phyloP scores from a whole-genome alignment of 495 filamentous ascomycete genomes.

The Penicillium cataractarum region DNA sequence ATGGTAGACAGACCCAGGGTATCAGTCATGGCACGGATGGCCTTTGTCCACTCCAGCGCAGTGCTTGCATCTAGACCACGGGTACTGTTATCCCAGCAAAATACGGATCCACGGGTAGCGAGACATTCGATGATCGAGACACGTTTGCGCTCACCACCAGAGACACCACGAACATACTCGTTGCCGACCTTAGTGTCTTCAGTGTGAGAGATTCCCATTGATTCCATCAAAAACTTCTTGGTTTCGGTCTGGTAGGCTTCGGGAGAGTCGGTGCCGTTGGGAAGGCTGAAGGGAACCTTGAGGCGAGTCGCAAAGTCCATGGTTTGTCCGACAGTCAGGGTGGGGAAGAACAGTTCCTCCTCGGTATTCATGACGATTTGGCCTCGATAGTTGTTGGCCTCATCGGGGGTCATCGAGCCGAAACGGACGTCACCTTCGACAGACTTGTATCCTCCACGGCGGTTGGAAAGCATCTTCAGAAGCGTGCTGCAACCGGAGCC shows the following conservation, averaged over 20 bases:
- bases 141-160: constrained; percentile 79
- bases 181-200: constrained; percentile 81
- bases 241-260: constrained; percentile 51
- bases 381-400: constrained; percentile 63
- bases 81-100: constrained; percentile 66
- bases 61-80: constrained; percentile 64
- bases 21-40: constrained; percentile 51
- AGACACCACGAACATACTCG: constrained; percentile 78
- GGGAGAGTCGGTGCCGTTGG: constrained; percentile 42
- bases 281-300: constrained; percentile 41
- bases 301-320: constrained; percentile 64
- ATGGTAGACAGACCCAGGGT: constrained; percentile 50
- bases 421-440: constrained; percentile 61
- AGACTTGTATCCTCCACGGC: constrained; percentile 58
- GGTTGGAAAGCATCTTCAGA: constrained; percentile 68
- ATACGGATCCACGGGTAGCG: constrained; percentile 61
- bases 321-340: constrained; percentile 70
- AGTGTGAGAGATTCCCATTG: constrained; percentile 78
- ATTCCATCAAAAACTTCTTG: constrained; percentile 72
- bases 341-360: constrained; percentile 73
- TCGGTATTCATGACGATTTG: constrained; percentile 74
- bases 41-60: constrained; percentile 58
- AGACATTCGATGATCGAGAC: constrained; percentile 70
- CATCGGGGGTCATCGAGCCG: constrained; percentile 57
- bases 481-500: constrained; percentile 51